Evolutionary conservation across 2,329 filamentous ascomycete genomes (phyloP), one percentile per base, ranked within the genome.

Genomic region (Penicillium sp.): DNA sequence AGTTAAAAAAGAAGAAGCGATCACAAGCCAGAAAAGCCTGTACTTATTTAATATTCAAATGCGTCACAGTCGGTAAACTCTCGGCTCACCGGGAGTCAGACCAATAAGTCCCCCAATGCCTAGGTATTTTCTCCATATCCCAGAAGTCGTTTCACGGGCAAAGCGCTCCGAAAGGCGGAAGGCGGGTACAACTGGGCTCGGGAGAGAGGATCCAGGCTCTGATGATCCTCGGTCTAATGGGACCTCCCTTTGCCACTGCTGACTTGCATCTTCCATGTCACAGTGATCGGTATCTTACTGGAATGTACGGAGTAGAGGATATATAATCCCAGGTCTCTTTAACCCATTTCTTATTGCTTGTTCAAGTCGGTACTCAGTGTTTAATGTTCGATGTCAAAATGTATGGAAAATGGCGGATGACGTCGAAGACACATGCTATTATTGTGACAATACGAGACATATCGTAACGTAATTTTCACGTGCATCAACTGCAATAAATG

Each of bases 141-240:
- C 6, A 13, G 29, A 31, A 31, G 13, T 56, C 1, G 53, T 61
- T 40, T 63, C 62, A 65, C 57, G 61, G 61, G 59, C 57, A 53
- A 58, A 48, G 43, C 6, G 53, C 56, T 58, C 62, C 57, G 61
- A 61, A 57, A 52, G 49, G 53, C 57, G 57, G 57, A 57, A 50
- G 26, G 55, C 57, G 61, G 58, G 61, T 60, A 54, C 53, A 54
- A 33, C 40, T 55, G 57, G 58, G 57, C 60, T 68, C 65, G 65
- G 65, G 55, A 68, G 59, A 67, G 62, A 66, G 65, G 65, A 68
- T 66, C 64, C 56, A 65, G 57, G 53, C 56, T 57, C 42, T 51
- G 55, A 43, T 56, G 64, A 66, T 68, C 66, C 66, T 68, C 66
- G 66, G 66, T 66, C 65, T 64, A 68, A 68, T 61, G 66, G 66